Percentiles rank a stretch among this genome's conserved stretches.
phyloP scores from a whole-genome alignment of 257 asterid genomes.

The Verbascum thapsus region DNA sequence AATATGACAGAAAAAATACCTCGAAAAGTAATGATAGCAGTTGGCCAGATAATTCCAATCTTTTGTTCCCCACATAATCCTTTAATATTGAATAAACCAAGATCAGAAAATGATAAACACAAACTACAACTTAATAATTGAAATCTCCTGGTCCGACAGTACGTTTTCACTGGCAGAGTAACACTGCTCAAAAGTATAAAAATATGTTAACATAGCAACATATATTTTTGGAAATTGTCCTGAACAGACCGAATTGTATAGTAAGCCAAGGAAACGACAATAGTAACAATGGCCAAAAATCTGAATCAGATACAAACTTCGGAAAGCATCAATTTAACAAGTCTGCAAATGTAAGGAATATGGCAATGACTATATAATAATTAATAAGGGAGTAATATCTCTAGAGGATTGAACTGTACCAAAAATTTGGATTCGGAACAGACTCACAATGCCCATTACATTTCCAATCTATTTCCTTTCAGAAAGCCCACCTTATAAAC shows the following conservation, averaged over 20 bases:
- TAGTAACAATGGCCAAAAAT: constrained; percentile 13
- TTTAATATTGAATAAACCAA: constrained; percentile 28
- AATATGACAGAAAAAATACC: constrained; percentile 45
- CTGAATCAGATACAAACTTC: constrained; percentile 14
- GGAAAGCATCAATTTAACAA: background rate
- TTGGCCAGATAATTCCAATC: constrained; percentile 95
- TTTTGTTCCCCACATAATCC: constrained; percentile 97
- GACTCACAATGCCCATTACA: background rate
- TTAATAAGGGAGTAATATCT: background rate
- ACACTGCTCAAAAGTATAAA: background rate
- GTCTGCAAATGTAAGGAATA: background rate
- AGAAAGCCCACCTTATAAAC: background rate
- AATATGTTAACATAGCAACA: constrained; percentile 3
- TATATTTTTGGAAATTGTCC: constrained; percentile 2
- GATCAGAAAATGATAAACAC: constrained; percentile 22
- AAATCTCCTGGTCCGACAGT: constrained; percentile 3
- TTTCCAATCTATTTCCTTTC: background rate
- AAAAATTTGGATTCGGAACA: background rate
- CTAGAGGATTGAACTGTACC: background rate
- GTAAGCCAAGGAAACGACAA: background rate
- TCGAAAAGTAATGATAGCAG: constrained; percentile 84
- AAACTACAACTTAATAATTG: constrained; percentile 14
- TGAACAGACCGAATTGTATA: too few species aligned
- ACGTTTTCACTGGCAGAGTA: constrained; percentile 20
- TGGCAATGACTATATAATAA: background rate